Evolutionary conservation across 441 rosid species (phyloP).

Genomic region (Brassica hybrid): DNA sequence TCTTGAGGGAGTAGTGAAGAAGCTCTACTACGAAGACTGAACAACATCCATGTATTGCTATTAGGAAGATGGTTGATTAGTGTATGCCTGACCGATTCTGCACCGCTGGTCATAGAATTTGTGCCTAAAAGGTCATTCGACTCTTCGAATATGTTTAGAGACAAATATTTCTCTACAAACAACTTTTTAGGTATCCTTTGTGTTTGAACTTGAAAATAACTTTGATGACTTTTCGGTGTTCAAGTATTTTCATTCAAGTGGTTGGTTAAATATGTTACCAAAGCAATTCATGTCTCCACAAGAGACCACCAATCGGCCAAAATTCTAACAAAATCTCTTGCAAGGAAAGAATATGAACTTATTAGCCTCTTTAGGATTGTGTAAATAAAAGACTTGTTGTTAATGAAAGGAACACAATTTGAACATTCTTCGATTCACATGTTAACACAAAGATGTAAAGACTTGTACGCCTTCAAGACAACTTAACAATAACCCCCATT

Average conservation of each 20-base stretch:
- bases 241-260: background rate
- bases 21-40: slow-evolving; percentile 41
- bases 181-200: background rate
- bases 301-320: too few species aligned
- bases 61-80: slow-evolving; percentile 1
- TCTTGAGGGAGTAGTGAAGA: slow-evolving; percentile 67
- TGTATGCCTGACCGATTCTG: background rate
- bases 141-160: background rate
- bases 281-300: background rate
- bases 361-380: slow-evolving; percentile 49
- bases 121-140: too few species aligned
- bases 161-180: background rate
- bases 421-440: too few species aligned
- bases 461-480: too few species aligned
- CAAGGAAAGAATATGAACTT: too few species aligned
- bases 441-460: too few species aligned
- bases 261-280: background rate
- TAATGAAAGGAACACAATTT: too few species aligned
- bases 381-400: too few species aligned
- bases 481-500: too few species aligned
- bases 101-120: background rate
- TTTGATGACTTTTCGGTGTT: background rate
- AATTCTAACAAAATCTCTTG: too few species aligned
- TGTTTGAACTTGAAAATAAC: background rate
- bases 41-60: background rate